Evolutionary conservation across 352 stramenopile genomes (phyloP).

Genomic region (Phytophthora melonis): DNA sequence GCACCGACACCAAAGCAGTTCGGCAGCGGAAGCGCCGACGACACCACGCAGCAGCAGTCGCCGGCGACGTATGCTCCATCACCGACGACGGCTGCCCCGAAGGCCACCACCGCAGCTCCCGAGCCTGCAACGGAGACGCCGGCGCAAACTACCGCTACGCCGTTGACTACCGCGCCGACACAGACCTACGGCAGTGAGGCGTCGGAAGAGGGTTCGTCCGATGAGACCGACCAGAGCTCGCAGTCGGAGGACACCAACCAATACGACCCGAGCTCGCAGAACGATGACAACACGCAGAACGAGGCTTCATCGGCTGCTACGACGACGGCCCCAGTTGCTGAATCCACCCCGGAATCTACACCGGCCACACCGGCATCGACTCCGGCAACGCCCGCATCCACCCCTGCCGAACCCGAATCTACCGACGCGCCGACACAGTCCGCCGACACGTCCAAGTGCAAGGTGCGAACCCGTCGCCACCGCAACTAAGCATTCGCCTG

Average conservation of each 20-base stretch:
- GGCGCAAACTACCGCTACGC: slow-evolving; percentile 16
- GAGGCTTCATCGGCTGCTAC: slow-evolving; percentile 1
- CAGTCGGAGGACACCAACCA: slow-evolving; percentile 5
- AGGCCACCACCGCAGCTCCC: too few relatives aligned
- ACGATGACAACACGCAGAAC: slow-evolving; percentile 1
- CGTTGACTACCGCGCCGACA: slow-evolving; percentile 26
- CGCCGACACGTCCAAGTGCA: slow-evolving; percentile 36
- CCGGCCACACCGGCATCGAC: slow-evolving; percentile 13
- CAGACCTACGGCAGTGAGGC: slow-evolving; percentile 28
- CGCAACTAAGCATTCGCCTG: slow-evolving; percentile 28
- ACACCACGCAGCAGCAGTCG: not conserved
- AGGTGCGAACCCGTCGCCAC: slow-evolving; percentile 25
- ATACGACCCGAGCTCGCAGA: slow-evolving; percentile 16
- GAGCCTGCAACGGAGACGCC: slow-evolving; percentile 8
- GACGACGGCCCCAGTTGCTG: not conserved
- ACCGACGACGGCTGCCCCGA: slow-evolving; percentile 18
- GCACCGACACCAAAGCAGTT: slow-evolving; percentile 47
- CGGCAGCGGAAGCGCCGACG: slow-evolving; percentile 3
- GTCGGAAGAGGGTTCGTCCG: slow-evolving; percentile 9
- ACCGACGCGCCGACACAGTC: slow-evolving; percentile 16
- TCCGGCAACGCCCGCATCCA: slow-evolving; percentile 8
- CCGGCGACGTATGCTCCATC: slow-evolving; percentile 1
- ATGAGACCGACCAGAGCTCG: slow-evolving; percentile 13
- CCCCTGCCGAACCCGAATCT: slow-evolving; percentile 1
- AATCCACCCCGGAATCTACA: slow-evolving; percentile 3